phyloP scores from a whole-genome alignment of 2,329 filamentous ascomycete species.

The Cladosporium sp. region DNA sequence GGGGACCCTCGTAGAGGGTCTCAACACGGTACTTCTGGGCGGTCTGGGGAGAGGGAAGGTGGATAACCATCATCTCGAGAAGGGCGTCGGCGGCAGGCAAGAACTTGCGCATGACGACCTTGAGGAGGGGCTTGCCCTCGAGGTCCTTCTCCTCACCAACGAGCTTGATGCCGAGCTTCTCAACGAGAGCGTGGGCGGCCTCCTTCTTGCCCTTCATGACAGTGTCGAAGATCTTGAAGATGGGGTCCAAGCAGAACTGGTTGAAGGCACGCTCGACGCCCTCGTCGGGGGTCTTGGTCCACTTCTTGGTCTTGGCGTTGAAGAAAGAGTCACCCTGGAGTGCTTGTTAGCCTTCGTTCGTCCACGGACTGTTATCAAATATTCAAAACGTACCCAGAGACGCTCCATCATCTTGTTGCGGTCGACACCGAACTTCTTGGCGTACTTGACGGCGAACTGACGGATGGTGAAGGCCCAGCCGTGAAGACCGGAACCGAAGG shows the following conservation, averaged over 20 bases:
- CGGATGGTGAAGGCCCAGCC: conserved; percentile 99
- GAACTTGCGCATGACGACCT: conserved; percentile 98
- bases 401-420: conserved; percentile 99
- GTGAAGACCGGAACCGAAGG: conserved; percentile 99
- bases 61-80: conserved; percentile 99
- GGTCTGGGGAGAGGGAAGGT: conserved; percentile 92
- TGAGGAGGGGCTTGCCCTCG: conserved; percentile 96
- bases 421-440: conserved; percentile 99
- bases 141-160: conserved; percentile 80
- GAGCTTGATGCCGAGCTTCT: conserved; percentile 96
- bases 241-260: conserved; percentile 98
- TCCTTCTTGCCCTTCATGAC: conserved; percentile 99
- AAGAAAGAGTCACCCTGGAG: conserved; percentile 91
- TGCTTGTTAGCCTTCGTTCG: conserved; percentile 23
- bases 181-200: conserved; percentile 75
- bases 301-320: conserved; percentile 99
- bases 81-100: conserved; percentile 96
- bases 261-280: conserved; percentile 97
- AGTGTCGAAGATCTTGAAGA: conserved; percentile 96
- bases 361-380: background rate
- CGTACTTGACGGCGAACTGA: conserved; percentile 92
- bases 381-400: conserved; percentile 73
- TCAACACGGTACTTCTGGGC: conserved; percentile 98
- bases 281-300: conserved; percentile 88
- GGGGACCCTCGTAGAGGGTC: conserved; percentile 97